Percentiles rank a stretch among this genome's conserved stretches.
These are phyloP conservation scores for Capsella bursapastoris DNA, from an alignment of 345 rosid species.

Conservation along the genomic window DNA sequence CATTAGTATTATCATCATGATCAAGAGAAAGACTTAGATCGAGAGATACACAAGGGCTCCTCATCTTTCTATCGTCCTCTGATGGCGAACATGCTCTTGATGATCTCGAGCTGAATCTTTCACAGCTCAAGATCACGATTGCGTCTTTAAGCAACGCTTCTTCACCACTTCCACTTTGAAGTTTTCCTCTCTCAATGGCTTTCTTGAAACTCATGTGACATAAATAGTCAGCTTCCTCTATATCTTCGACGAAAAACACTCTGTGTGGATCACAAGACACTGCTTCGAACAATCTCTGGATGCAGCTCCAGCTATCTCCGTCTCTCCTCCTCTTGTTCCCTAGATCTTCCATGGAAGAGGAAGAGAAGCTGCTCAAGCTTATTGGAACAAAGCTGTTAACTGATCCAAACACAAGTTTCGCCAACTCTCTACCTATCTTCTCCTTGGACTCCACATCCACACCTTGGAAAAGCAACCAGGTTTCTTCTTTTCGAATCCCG, in stretches of 20 bases:
- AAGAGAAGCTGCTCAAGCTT: constrained; percentile 57
- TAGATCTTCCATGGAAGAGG: constrained; percentile 51
- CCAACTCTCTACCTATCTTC: constrained; percentile 66
- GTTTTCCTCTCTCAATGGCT: constrained; percentile 64
- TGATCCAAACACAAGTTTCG: constrained; percentile 65
- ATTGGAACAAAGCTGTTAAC: constrained; percentile 50
- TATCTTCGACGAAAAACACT: constrained; percentile 73
- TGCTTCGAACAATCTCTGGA: constrained; percentile 64
- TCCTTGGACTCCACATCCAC: constrained; percentile 65
- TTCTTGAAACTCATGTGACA: constrained; percentile 64
- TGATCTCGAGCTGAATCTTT: constrained; percentile 67
- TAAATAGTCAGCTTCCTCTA: constrained; percentile 61
- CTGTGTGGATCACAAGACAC: constrained; percentile 62
- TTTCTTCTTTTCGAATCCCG: constrained; percentile 56
- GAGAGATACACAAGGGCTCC: constrained; percentile 34
- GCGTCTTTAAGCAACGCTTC: constrained; percentile 64
- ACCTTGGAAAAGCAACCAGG: constrained; percentile 81
- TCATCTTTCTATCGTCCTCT: no score
- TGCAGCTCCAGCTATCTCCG: constrained; percentile 53
- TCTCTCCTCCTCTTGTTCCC: constrained; percentile 60
- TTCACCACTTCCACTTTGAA: constrained; percentile 48
- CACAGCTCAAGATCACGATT: constrained; percentile 69
- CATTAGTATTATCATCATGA: constrained; percentile 40
- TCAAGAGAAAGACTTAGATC: constrained; percentile 72
- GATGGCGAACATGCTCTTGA: constrained; percentile 52